A percentile compares a stretch with the other conserved stretches of the same genome.
phyloP scores from a whole-genome alignment of 75 land plant species.

The Chamaecyparis obtusa region DNA sequence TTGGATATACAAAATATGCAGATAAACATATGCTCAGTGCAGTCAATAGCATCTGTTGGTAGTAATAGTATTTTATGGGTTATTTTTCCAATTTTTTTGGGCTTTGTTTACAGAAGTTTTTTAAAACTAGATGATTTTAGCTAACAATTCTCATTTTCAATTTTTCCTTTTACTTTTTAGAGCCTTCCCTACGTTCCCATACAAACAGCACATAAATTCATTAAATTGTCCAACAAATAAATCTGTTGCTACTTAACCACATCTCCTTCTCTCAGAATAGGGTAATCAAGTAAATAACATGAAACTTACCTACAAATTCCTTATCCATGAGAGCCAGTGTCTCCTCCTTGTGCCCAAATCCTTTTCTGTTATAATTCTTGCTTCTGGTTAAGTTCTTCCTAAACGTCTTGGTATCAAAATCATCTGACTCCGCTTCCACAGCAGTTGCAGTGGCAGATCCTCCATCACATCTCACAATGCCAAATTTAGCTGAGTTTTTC shows the following conservation, averaged over 20 bases:
- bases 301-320: conserved; percentile 73
- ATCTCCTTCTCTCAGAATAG: background rate
- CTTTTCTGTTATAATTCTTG: conserved; percentile 76
- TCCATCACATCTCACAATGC: conserved; percentile 38
- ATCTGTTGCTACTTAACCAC: background rate
- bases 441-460: conserved; percentile 23
- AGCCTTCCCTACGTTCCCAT: background rate
- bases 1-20: too few species aligned
- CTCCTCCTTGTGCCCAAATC: conserved; percentile 90
- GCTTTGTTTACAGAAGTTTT: too few species aligned
- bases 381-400: conserved; percentile 75
- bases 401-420: conserved; percentile 83
- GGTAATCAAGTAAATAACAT: background rate
- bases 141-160: too few species aligned
- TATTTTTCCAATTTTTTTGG: too few species aligned
- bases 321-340: conserved; percentile 72
- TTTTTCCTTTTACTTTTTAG: too few species aligned
- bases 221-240: background rate
- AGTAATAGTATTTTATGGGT: too few species aligned
- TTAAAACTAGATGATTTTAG: too few species aligned
- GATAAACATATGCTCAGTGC: too few species aligned
- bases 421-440: conserved; percentile 25
- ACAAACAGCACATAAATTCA: background rate
- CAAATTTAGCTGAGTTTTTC: background rate
- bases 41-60: too few species aligned